Conservation (phyloP, 352 stramenopile genomes). For the Halophytophthora polymorphica region DNA sequence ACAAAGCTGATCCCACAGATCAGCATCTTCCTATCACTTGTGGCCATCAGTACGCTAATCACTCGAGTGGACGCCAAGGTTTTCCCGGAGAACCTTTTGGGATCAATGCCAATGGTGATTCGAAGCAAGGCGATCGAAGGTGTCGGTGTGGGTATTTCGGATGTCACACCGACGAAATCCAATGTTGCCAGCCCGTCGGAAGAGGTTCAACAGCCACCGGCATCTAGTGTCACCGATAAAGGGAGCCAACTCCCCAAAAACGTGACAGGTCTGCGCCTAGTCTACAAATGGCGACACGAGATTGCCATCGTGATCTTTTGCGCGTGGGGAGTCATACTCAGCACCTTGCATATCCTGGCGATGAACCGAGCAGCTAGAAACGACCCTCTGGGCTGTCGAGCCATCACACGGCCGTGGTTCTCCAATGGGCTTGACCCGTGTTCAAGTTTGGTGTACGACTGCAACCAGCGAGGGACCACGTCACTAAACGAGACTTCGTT, state of each 20-base stretch:
- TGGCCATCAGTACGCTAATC: conserved; percentile 7
- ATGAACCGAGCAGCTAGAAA: conserved; percentile 10
- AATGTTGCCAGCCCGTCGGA: too few species aligned
- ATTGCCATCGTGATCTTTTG: conserved; percentile 12
- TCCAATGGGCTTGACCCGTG: conserved; percentile 22
- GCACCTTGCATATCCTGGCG: conserved; percentile 10
- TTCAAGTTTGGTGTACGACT: conserved; percentile 22
- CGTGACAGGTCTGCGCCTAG: too few species aligned
- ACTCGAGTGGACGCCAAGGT: background rate
- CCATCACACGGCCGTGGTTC: conserved; percentile 15
- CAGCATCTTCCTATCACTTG: conserved; percentile 9
- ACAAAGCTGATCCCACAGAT: conserved; percentile 15
- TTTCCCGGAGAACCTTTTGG: too few species aligned
- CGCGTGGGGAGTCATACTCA: conserved; percentile 13
- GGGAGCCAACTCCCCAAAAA: too few species aligned
- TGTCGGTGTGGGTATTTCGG: too few species aligned
- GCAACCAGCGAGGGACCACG: background rate
- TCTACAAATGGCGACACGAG: conserved; percentile 10
- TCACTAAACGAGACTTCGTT: conserved; percentile 15
- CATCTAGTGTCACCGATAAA: too few species aligned
- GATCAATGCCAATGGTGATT: too few species aligned
- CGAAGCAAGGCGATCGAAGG: too few species aligned
- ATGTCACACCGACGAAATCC: too few species aligned
- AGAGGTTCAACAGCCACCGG: too few species aligned
- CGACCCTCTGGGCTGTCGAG: conserved; percentile 11